A percentile compares a stretch with the other conserved stretches of the same genome.
These are phyloP conservation scores for Dichotomopilus funicola DNA, from an alignment of 2,329 filamentous ascomycete species.

Conservation along the genomic window DNA sequence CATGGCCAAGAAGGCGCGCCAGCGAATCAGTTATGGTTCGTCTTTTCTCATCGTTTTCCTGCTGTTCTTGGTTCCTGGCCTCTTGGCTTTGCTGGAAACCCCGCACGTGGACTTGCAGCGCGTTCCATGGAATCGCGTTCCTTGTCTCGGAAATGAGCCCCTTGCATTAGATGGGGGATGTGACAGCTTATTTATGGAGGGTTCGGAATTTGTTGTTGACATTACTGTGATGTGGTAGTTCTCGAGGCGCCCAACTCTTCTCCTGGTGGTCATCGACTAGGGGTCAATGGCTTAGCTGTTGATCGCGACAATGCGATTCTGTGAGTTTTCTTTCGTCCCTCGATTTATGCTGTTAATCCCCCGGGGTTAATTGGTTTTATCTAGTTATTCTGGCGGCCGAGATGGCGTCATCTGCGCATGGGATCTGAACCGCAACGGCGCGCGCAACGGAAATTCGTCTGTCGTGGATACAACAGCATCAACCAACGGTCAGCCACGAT, in stretches of 20 bases:
- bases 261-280: slow-evolving; percentile 77
- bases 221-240: slow-evolving; percentile 34
- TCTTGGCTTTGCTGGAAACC: slow-evolving; percentile 7
- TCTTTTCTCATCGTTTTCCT: neutral
- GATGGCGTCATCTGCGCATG: slow-evolving; percentile 95
- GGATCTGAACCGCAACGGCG: slow-evolving; percentile 68
- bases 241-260: slow-evolving; percentile 54
- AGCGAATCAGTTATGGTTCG: slow-evolving; percentile 60
- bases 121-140: neutral
- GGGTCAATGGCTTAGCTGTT: slow-evolving; percentile 89
- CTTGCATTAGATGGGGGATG: neutral
- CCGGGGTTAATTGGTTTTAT: slow-evolving; percentile 1
- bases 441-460: slow-evolving; percentile 25
- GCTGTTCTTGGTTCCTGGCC: neutral
- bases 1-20: slow-evolving; percentile 60
- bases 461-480: slow-evolving; percentile 17
- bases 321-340: slow-evolving; percentile 46
- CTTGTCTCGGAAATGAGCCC: neutral
- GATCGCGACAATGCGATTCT: slow-evolving; percentile 78
- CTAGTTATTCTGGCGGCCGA: slow-evolving; percentile 87
- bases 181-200: no score
- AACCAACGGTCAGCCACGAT: slow-evolving; percentile 33
- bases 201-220: slow-evolving; percentile 14
- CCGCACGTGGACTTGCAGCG: slow-evolving; percentile 1
- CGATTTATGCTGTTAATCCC: neutral